A percentile compares a stretch with the other conserved stretches of the same genome.
phyloP scores from a whole-genome alignment of 768 basidiomycete species.

The Lentinus brumalis region DNA sequence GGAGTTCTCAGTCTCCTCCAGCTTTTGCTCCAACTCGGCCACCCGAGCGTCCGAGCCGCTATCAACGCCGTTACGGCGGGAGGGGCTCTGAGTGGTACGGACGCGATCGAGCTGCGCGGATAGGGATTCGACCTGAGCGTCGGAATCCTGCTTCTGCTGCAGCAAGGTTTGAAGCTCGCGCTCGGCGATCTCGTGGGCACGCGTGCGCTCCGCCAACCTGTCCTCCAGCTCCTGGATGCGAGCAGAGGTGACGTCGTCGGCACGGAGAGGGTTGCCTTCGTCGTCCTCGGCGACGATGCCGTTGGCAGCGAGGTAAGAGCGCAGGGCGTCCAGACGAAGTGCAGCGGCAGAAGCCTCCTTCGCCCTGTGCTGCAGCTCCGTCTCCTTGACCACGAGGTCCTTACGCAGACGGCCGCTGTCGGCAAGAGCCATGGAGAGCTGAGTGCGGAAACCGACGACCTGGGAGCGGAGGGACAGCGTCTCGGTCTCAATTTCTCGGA shows the following conservation, averaged over 20 bases:
- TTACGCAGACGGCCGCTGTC: constrained; percentile 73
- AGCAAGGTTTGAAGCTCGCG: constrained; percentile 69
- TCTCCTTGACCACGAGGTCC: constrained; percentile 68
- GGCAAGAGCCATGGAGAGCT: constrained; percentile 66
- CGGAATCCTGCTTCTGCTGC: constrained; percentile 73
- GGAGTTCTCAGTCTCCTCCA: constrained; percentile 75
- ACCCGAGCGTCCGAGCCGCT: constrained; percentile 49
- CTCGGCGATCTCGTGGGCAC: constrained; percentile 73
- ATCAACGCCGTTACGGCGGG: constrained; percentile 36
- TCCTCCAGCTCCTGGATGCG: constrained; percentile 77
- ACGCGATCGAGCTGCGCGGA: constrained; percentile 67
- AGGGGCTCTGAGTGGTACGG: constrained; percentile 60
- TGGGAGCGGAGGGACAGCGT: constrained; percentile 70
- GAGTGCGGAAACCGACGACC: constrained; percentile 69
- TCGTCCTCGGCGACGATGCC: constrained; percentile 82
- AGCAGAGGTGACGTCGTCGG: constrained; percentile 36
- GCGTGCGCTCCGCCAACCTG: constrained; percentile 71
- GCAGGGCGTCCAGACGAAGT: constrained; percentile 76
- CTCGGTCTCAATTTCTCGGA: constrained; percentile 65
- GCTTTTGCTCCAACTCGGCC: constrained; percentile 72
- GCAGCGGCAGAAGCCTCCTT: constrained; percentile 70
- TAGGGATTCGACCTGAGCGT: constrained; percentile 66
- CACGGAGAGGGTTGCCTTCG: constrained; percentile 37
- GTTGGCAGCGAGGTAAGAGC: constrained; percentile 85
- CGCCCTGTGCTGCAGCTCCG: constrained; percentile 59